These are phyloP conservation scores for Solanum hybrid DNA, from an alignment of 305 asterid species.

Conservation along the genomic window DNA sequence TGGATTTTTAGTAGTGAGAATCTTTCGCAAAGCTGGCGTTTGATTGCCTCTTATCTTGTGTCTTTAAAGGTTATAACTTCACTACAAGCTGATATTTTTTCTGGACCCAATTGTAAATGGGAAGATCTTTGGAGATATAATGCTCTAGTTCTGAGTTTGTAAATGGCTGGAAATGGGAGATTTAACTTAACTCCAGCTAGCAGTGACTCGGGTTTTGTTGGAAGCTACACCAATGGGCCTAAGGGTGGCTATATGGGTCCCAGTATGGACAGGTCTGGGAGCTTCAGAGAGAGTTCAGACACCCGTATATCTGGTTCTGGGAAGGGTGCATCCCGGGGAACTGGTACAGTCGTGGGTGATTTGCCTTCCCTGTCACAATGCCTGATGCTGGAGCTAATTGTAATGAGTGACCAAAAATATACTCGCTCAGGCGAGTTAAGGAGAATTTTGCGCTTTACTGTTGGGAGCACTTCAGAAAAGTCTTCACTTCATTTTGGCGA, in stretches of 20 bases:
- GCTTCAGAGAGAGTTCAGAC: constrained; percentile 65
- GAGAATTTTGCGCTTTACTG: too few relatives aligned
- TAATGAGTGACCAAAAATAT: too few relatives aligned
- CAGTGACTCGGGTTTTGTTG: constrained; percentile 57
- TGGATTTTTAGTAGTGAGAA: not conserved
- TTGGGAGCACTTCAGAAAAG: too few relatives aligned
- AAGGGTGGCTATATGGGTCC: constrained; percentile 58
- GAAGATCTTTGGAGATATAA: constrained; percentile 30
- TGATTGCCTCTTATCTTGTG: constrained; percentile 18
- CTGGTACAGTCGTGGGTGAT: too few relatives aligned
- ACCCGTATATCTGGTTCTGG: too few relatives aligned
- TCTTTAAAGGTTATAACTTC: constrained; percentile 18
- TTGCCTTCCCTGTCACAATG: too few relatives aligned
- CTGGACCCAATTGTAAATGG: not conserved
- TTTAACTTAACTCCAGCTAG: constrained; percentile 64
- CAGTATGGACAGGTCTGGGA: constrained; percentile 57
- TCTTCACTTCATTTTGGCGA: too few relatives aligned
- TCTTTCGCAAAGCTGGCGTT: constrained; percentile 1
- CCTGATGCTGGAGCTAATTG: too few relatives aligned
- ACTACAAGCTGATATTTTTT: constrained; percentile 8
- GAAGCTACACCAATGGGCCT: constrained; percentile 62
- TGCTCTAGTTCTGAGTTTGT: constrained; percentile 13
- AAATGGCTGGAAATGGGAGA: constrained; percentile 83
- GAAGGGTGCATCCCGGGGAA: too few relatives aligned
- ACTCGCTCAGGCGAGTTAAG: too few relatives aligned